Evolutionary conservation across 2,329 filamentous ascomycete genomes (phyloP).

Genomic region (Neospermospora avenae): DNA sequence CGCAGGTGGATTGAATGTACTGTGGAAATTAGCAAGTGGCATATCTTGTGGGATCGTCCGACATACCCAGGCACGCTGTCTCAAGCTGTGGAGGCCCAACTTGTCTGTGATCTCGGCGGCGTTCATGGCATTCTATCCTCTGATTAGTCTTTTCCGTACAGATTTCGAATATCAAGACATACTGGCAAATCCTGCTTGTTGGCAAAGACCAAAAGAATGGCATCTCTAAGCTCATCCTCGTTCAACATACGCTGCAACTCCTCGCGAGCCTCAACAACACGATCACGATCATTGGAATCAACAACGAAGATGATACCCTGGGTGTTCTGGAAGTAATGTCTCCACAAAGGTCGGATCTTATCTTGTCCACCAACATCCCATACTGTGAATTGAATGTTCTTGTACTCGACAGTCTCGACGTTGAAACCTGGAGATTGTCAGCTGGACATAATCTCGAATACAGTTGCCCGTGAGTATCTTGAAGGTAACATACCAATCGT

Average conservation of each 20-base stretch:
- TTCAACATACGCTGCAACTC: constrained; percentile 98
- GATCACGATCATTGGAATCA: constrained; percentile 97
- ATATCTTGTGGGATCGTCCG: constrained; percentile 2
- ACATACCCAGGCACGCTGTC: constrained; percentile 97
- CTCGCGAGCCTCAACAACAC: constrained; percentile 94
- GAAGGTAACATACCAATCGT: constrained; percentile 73
- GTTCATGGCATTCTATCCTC: constrained; percentile 91
- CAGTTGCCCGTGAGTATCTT: constrained; percentile 2
- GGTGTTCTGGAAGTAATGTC: constrained; percentile 99
- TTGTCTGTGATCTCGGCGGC: constrained; percentile 99
- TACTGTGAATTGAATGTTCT: constrained; percentile 99
- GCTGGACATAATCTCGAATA: constrained; percentile 21
- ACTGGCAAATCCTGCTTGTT: constrained; percentile 99
- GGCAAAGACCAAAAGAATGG: constrained; percentile 93
- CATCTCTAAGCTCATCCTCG: constrained; percentile 97
- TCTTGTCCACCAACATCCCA: constrained; percentile 99
- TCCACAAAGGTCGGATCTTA: constrained; percentile 99
- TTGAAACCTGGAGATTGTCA: constrained; percentile 72
- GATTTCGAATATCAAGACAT: constrained; percentile 42
- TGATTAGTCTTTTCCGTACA: constrained; percentile 31
- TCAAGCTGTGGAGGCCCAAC: constrained; percentile 98
- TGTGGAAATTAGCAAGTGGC: constrained; percentile 37
- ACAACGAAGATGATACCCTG: constrained; percentile 99
- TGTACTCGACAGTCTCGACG: constrained; percentile 99
- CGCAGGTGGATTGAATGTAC: constrained; percentile 99